Evolutionary conservation across 495 filamentous ascomycete genomes (phyloP).

Genomic region (Xylaria grammica): DNA sequence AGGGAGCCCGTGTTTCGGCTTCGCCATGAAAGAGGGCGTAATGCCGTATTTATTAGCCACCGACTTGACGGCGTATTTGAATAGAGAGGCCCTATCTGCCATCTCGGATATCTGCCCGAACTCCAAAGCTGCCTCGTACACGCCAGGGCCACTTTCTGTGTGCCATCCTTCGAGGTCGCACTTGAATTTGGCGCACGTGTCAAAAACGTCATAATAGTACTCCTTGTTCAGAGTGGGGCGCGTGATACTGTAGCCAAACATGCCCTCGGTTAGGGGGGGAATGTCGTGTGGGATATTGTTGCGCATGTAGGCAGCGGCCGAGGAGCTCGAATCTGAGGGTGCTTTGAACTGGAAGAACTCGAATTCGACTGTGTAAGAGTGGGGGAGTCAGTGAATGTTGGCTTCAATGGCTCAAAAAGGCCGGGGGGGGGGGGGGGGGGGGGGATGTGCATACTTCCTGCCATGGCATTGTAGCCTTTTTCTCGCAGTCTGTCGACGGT

Average conservation of each 20-base stretch:
- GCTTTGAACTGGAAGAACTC: conserved; percentile 95
- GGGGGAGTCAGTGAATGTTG: conserved; percentile 10
- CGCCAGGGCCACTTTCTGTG: conserved; percentile 93
- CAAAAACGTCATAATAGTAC: conserved; percentile 90
- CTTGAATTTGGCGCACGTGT: conserved; percentile 78
- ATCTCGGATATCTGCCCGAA: conserved; percentile 83
- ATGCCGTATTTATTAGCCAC: conserved; percentile 85
- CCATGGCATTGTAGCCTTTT: conserved; percentile 81
- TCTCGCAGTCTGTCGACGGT: conserved; percentile 68
- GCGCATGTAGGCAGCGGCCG: conserved; percentile 74
- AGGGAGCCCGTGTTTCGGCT: conserved; percentile 84
- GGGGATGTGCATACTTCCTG: conserved; percentile 70
- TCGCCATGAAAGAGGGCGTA: conserved; percentile 99
- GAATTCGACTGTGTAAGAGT: conserved; percentile 73
- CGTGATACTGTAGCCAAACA: conserved; percentile 98
- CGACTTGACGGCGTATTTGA: conserved; percentile 93
- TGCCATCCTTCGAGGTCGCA: conserved; percentile 96
- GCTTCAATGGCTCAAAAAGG: background rate
- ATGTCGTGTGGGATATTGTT: conserved; percentile 73
- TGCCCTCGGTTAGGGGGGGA: conserved; percentile 86
- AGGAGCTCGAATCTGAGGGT: conserved; percentile 57
- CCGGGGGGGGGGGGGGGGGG: background rate
- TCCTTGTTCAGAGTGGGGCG: conserved; percentile 90
- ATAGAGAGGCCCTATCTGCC: conserved; percentile 89
- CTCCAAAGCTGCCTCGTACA: conserved; percentile 92